These are phyloP conservation scores for Talaromyces sp. DNA, from an alignment of 2,329 filamentous ascomycete species.

Conservation along the genomic window DNA sequence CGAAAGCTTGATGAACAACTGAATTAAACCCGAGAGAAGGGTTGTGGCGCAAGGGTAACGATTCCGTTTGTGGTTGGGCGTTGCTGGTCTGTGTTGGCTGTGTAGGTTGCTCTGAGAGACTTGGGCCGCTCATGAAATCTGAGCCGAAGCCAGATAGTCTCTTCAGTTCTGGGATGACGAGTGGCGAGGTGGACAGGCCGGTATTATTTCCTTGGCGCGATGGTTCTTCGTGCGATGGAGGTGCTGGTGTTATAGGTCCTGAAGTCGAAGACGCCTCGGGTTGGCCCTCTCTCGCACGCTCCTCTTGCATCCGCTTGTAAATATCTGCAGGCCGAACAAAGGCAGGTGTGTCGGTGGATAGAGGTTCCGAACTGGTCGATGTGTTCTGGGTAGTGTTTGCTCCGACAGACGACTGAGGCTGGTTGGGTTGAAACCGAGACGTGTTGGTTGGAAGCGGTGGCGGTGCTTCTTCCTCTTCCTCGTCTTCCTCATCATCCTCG, in stretches of 20 bases:
- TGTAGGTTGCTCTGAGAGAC: constrained; percentile 12
- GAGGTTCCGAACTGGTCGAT: constrained; percentile 13
- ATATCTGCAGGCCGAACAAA: constrained; percentile 73
- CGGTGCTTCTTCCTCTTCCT: constrained; percentile 33
- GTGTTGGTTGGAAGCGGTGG: constrained; percentile 21
- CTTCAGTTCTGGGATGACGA: constrained; percentile 39
- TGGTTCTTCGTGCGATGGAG: background rate
- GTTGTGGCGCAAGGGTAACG: constrained; percentile 43
- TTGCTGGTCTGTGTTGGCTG: constrained; percentile 6
- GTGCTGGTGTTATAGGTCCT: background rate
- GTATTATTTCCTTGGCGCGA: background rate
- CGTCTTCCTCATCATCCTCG: constrained; percentile 56
- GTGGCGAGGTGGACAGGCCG: constrained; percentile 12
- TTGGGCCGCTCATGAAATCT: constrained; percentile 20
- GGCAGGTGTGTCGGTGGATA: constrained; percentile 51
- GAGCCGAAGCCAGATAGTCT: constrained; percentile 38
- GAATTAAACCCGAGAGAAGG: constrained; percentile 54
- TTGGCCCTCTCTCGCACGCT: constrained; percentile 50
- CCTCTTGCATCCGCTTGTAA: constrained; percentile 67
- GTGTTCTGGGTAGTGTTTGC: constrained; percentile 21
- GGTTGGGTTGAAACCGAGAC: constrained; percentile 19
- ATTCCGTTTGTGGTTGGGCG: constrained; percentile 16
- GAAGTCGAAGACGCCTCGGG: background rate
- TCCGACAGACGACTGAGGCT: background rate
- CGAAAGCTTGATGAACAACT: constrained; percentile 63